phyloP scores from a whole-genome alignment of 2,329 filamentous ascomycete genomes.

The Xylariales sp. region DNA sequence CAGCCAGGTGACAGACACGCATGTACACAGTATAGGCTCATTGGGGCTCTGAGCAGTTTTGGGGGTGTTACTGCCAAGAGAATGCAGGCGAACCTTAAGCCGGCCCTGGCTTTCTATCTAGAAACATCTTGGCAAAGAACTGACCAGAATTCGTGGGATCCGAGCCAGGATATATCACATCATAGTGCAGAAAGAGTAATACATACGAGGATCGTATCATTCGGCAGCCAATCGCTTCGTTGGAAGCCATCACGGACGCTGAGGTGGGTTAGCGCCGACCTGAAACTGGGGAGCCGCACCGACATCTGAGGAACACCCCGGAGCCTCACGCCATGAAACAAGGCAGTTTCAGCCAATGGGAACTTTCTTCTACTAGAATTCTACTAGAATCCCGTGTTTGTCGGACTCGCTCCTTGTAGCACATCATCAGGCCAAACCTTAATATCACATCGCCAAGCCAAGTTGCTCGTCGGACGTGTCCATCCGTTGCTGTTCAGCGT shows the following conservation, averaged over 20 bases:
- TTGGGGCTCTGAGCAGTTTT: too few relatives aligned
- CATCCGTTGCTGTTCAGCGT: background rate
- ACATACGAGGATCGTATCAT: background rate
- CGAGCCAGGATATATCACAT: too few relatives aligned
- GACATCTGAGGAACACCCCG: background rate
- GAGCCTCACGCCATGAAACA: constrained; percentile 4
- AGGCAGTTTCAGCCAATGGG: background rate
- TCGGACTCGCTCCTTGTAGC: constrained; percentile 4
- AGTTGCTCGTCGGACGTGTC: background rate
- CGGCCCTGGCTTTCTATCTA: too few relatives aligned
- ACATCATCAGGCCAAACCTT: constrained; percentile 9
- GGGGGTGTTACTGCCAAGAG: too few relatives aligned
- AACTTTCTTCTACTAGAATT: background rate
- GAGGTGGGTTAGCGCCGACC: constrained; percentile 3
- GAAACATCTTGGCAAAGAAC: too few relatives aligned
- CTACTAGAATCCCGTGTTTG: too few relatives aligned
- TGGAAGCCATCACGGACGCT: background rate
- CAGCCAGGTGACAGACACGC: too few relatives aligned
- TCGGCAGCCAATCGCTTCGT: constrained; percentile 5
- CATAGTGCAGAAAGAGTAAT: background rate
- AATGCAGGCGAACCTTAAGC: too few relatives aligned
- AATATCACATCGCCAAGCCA: constrained; percentile 4
- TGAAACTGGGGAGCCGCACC: constrained; percentile 6
- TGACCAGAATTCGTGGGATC: background rate
- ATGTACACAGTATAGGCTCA: too few relatives aligned